Conservation (phyloP, 352 stramenopile species). For the Phytopythium chamaehyphon region DNA sequence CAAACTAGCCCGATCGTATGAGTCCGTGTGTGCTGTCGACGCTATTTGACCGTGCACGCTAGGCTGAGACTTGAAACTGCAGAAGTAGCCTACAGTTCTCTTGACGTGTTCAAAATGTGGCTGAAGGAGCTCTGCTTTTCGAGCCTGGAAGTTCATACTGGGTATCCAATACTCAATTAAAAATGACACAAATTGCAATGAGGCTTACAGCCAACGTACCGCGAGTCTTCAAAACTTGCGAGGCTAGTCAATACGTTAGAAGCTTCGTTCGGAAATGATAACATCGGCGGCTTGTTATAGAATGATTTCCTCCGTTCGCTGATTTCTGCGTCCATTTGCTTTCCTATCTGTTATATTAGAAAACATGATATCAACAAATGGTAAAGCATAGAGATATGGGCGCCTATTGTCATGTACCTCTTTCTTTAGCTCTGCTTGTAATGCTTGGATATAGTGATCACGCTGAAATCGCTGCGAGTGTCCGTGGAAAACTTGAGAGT, state of each 20-base stretch:
- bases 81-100: conserved; percentile 44
- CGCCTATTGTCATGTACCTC: conserved; percentile 28
- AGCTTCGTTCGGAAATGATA: not conserved
- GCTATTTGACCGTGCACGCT: not conserved
- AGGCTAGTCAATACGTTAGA: too few species aligned
- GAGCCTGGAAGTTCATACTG: conserved; percentile 45
- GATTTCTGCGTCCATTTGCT: conserved; percentile 62
- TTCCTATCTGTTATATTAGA: conserved; percentile 29
- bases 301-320: conserved; percentile 8
- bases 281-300: not conserved
- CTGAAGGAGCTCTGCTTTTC: conserved; percentile 47
- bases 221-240: too few species aligned
- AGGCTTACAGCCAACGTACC: too few species aligned
- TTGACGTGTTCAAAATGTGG: conserved; percentile 32
- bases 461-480: conserved; percentile 65
- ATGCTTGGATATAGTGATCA: conserved; percentile 50
- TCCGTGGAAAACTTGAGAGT: conserved; percentile 65
- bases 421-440: conserved; percentile 68
- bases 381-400: too few species aligned
- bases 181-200: too few species aligned
- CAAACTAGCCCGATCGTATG: conserved; percentile 33
- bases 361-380: not conserved
- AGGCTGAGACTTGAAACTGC: conserved; percentile 47
- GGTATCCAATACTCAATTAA: not conserved
- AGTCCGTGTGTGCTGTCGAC: not conserved